These are phyloP conservation scores for Ailanthus altissimus DNA, from an alignment of 345 rosid species.

Conservation along the genomic window DNA sequence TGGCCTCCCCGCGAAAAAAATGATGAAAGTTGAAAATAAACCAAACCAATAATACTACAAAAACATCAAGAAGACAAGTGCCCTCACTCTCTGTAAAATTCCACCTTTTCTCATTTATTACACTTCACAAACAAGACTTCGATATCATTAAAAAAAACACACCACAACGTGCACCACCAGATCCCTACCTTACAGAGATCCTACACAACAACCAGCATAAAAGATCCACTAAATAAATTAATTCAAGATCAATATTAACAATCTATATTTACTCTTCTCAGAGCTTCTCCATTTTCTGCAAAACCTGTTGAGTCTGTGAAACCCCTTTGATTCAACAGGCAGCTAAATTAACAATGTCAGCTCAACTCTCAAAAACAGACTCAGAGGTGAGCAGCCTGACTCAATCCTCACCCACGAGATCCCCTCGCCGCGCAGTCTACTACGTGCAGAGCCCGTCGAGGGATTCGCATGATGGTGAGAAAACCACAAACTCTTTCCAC, in stretches of 20 bases:
- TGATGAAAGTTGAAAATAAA: background rate
- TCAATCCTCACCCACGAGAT: conserved; percentile 53
- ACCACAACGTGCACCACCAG: conserved; percentile 36
- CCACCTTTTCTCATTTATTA: conserved; percentile 43
- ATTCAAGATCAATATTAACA: background rate
- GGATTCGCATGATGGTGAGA: conserved; percentile 69
- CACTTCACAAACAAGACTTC: conserved; percentile 29
- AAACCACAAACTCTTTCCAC: conserved; percentile 67
- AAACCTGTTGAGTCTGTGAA: background rate
- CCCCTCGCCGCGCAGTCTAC: conserved; percentile 57
- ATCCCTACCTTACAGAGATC: conserved; percentile 30
- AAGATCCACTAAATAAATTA: background rate
- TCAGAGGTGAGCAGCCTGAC: conserved; percentile 66
- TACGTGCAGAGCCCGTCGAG: conserved; percentile 78
- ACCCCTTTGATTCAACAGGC: background rate
- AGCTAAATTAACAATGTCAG: conserved; percentile 31
- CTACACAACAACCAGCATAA: background rate
- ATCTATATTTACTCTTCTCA: background rate
- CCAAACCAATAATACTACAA: background rate
- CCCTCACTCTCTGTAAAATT: conserved; percentile 16
- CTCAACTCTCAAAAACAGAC: conserved; percentile 57
- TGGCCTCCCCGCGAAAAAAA: background rate
- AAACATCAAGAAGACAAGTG: conserved; percentile 10
- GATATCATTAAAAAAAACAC: conserved; percentile 35
- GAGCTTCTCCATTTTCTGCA: background rate